Evolutionary conservation across 495 filamentous ascomycete genomes (phyloP).

Genomic region (Saxophila tyrrhenica): DNA sequence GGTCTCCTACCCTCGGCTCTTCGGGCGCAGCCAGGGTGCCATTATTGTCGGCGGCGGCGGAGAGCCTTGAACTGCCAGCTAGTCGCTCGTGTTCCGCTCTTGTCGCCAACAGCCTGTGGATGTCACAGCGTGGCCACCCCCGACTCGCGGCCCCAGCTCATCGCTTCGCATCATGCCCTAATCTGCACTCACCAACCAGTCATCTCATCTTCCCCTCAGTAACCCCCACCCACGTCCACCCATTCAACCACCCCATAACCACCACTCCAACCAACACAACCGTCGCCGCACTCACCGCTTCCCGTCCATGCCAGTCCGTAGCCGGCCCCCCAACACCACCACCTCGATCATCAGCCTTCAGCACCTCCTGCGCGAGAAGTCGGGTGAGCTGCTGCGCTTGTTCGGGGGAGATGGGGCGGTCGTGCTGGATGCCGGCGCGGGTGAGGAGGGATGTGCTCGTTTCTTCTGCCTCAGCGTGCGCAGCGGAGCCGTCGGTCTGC

Average conservation of each 20-base stretch:
- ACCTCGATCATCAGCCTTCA: slow-evolving; percentile 22
- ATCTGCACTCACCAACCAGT: no score
- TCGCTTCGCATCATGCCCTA: no score
- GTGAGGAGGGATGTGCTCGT: slow-evolving; percentile 19
- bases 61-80: no score
- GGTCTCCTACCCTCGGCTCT: no score
- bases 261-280: slow-evolving; percentile 84
- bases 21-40: no score
- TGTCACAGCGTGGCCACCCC: no score
- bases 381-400: slow-evolving; percentile 32
- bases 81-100: no score
- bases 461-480: no score
- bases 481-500: no score
- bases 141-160: no score
- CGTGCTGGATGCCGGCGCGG: slow-evolving; percentile 24
- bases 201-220: background rate
- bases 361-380: slow-evolving; percentile 33
- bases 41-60: no score
- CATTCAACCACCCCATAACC: slow-evolving; percentile 90
- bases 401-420: slow-evolving; percentile 25
- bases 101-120: no score
- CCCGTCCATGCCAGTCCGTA: slow-evolving; percentile 51
- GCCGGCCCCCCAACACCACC: slow-evolving; percentile 3
- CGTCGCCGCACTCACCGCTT: slow-evolving; percentile 77
- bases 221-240: slow-evolving; percentile 52